These are phyloP conservation scores for Hymenoscyphus infarciens DNA, from an alignment of 2,329 filamentous ascomycete genomes.

Conservation along the genomic window DNA sequence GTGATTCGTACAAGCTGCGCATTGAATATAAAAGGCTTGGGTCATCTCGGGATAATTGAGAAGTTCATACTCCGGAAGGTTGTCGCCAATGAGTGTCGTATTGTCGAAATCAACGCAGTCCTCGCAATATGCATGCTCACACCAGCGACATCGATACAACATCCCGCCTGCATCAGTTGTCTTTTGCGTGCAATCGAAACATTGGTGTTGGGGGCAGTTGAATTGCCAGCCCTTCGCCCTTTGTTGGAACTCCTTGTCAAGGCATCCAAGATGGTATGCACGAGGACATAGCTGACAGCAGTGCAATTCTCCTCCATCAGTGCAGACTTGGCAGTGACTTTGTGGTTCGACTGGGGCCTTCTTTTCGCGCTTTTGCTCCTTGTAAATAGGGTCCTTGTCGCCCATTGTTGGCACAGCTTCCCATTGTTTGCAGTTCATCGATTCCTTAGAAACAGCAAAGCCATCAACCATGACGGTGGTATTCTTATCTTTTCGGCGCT, in stretches of 20 bases:
- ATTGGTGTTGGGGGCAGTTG: constrained; percentile 54
- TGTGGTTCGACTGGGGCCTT: constrained; percentile 46
- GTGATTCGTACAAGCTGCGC: constrained; percentile 41
- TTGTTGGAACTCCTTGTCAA: constrained; percentile 40
- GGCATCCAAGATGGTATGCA: constrained; percentile 49
- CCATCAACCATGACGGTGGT: constrained; percentile 55
- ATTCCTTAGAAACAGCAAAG: constrained; percentile 54
- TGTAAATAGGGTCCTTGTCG: constrained; percentile 51
- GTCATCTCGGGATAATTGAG: constrained; percentile 41
- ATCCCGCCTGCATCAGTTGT: constrained; percentile 42
- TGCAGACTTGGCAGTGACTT: constrained; percentile 49
- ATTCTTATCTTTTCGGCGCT: constrained; percentile 53
- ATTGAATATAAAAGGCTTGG: constrained; percentile 52
- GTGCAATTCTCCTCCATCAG: constrained; percentile 45
- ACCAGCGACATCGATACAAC: constrained; percentile 51
- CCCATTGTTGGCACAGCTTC: constrained; percentile 56
- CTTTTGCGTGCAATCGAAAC: constrained; percentile 49
- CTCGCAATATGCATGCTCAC: constrained; percentile 53
- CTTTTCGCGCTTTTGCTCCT: constrained; percentile 47
- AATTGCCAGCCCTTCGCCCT: constrained; percentile 46
- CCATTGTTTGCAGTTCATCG: constrained; percentile 48
- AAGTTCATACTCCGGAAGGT: constrained; percentile 49
- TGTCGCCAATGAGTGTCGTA: constrained; percentile 48
- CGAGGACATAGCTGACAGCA: constrained; percentile 52
- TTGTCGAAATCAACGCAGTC: constrained; percentile 54